A percentile compares a stretch with the other conserved stretches of the same genome.
phyloP scores from a whole-genome alignment of 176 grass and related monocot species.

The Hsuehochloa calcarea region DNA sequence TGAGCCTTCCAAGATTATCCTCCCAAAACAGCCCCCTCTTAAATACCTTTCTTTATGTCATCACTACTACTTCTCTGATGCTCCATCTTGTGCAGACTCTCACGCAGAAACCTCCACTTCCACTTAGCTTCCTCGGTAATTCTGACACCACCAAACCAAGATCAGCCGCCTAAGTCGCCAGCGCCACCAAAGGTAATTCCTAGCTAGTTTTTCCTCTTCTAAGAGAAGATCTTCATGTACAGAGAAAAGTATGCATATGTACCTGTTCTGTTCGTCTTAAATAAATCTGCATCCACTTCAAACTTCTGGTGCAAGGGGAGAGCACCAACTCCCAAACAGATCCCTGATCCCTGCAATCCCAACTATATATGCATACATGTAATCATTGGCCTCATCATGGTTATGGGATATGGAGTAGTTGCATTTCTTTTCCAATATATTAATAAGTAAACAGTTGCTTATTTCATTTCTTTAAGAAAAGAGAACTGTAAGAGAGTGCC shows the following conservation, averaged over 20 bases:
- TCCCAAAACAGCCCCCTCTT: background rate
- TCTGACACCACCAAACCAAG: background rate
- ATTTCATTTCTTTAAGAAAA: constrained; percentile 12
- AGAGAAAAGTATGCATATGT: background rate
- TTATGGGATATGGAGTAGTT: background rate
- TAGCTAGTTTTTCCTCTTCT: background rate
- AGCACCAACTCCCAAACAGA: constrained; percentile 46
- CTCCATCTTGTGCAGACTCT: constrained; percentile 27
- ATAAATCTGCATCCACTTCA: background rate
- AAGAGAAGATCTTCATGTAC: background rate
- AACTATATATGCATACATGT: background rate
- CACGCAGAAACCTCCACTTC: background rate
- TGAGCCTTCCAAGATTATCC: background rate
- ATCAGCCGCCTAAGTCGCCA: background rate
- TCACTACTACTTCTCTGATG: constrained; percentile 16
- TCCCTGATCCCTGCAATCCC: constrained; percentile 29
- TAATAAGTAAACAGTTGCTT: background rate
- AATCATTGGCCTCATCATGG: constrained; percentile 44
- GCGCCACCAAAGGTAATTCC: constrained; percentile 33
- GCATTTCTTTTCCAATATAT: background rate
- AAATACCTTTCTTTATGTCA: background rate
- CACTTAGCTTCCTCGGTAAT: background rate
- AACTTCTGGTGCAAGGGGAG: background rate
- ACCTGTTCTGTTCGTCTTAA: constrained; percentile 1
- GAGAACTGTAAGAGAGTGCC: background rate